These are phyloP conservation scores for Cicer bijugum DNA, from an alignment of 306 rosid species.

Conservation along the genomic window DNA sequence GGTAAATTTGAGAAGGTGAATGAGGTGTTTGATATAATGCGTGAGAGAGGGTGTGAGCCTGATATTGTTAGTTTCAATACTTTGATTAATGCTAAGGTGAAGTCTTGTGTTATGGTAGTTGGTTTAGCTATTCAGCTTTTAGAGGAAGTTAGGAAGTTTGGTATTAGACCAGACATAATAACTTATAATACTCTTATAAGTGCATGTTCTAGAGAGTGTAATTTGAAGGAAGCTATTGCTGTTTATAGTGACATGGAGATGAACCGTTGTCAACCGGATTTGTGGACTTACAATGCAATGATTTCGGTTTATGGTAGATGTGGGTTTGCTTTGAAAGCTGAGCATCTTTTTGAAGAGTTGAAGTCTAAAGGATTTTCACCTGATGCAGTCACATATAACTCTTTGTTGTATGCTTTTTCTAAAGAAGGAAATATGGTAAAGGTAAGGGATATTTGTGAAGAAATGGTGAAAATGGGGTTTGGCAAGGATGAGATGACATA, in stretches of 20 bases:
- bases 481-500: slow-evolving; percentile 97
- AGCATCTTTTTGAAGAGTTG: slow-evolving; percentile 70
- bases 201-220: slow-evolving; percentile 84
- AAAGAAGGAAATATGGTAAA: slow-evolving; percentile 73
- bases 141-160: slow-evolving; percentile 72
- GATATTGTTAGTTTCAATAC: slow-evolving; percentile 93
- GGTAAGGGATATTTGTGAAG: slow-evolving; percentile 71
- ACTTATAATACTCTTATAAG: slow-evolving; percentile 90
- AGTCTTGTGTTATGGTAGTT: slow-evolving; percentile 66
- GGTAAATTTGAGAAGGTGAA: slow-evolving; percentile 69
- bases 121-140: slow-evolving; percentile 72
- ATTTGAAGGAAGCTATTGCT: slow-evolving; percentile 76
- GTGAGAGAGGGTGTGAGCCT: slow-evolving; percentile 75
- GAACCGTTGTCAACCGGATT: slow-evolving; percentile 76
- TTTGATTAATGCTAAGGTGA: slow-evolving; percentile 81
- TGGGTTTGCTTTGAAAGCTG: slow-evolving; percentile 69
- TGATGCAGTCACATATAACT: slow-evolving; percentile 90
- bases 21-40: slow-evolving; percentile 71
- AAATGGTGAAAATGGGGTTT: slow-evolving; percentile 82
- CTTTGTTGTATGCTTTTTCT: slow-evolving; percentile 83
- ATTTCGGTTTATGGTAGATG: slow-evolving; percentile 93
- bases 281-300: slow-evolving; percentile 98
- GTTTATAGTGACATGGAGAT: slow-evolving; percentile 72
- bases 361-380: slow-evolving; percentile 84
- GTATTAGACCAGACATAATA: slow-evolving; percentile 82